Evolutionary conservation across 116 monocot species (phyloP), one percentile per base, ranked within the genome.

Genomic region (Zostera marina): DNA sequence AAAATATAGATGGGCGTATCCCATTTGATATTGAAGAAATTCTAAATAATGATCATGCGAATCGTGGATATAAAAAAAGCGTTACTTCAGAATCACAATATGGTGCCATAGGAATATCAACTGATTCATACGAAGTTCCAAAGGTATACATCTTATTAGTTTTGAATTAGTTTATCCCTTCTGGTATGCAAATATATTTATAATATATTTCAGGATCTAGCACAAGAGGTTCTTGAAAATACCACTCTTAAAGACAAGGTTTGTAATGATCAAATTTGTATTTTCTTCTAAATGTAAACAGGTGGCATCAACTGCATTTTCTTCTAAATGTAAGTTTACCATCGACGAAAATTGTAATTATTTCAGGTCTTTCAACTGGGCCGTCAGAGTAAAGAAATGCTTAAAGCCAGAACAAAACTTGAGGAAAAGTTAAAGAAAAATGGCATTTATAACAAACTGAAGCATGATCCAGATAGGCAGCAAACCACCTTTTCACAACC

Each of bases 391-490:
- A 68, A 67, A 64, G 73, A 94, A 70, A 94, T 94, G 94, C 62
- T 94, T 47, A 85, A 88, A 72, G 52, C 82, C 54, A 79, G 94
- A 63, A 82, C 75, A 67, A 75, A 71, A 54, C 88, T 94, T 32
- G 94, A 85, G 69, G 82, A 72, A 51, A 94, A 88, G 62, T 68
- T 88, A 72, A 94, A 84, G 79, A 23, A 82, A 57, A 92, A 83
- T 54, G 83, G 83, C 15, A 59, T 81, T 14, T 88, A 77, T 58
- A 65, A 73, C 72, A 15, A 17, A 24, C 24, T 68, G 15, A 54
- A 66, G 25, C 3, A 26, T 24, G 79, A 70, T 41, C 10, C 59
- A 38, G 64, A 62, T 42, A 70, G 23, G 38, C 19, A 16, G 13
- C 63, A 62, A 52, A 69, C 44, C 22, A 42, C 58, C 62, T 38